Conservation (phyloP, 2,329 filamentous ascomycete species). For the Talaromyces albobiverticillius region DNA sequence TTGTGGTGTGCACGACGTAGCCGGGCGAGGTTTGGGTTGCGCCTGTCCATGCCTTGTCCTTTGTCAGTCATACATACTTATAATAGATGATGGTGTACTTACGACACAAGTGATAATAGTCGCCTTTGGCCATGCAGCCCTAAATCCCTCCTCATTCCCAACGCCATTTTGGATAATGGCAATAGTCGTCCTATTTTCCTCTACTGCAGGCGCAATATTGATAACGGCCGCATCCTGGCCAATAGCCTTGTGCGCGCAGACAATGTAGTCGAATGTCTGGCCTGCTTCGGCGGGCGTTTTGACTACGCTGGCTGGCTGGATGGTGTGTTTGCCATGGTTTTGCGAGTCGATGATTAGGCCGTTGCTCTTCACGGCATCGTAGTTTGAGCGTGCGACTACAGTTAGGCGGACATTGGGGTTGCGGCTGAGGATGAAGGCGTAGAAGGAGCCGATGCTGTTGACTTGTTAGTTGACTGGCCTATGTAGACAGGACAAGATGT, state of each 20-base stretch:
- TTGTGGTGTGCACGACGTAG: constrained; percentile 49
- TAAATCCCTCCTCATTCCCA: constrained; percentile 40
- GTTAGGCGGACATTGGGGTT: constrained; percentile 39
- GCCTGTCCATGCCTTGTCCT: constrained; percentile 50
- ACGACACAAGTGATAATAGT: constrained; percentile 43
- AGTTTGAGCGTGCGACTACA: constrained; percentile 47
- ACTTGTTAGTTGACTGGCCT: neutral
- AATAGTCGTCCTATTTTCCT: constrained; percentile 31
- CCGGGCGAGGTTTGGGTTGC: constrained; percentile 52
- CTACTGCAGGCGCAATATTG: constrained; percentile 34
- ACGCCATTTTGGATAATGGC: constrained; percentile 43
- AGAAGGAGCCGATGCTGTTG: constrained; percentile 56
- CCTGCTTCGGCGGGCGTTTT: constrained; percentile 34
- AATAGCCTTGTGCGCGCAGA: constrained; percentile 43
- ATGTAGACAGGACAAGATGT: neutral
- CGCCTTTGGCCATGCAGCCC: constrained; percentile 27
- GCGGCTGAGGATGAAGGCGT: constrained; percentile 53
- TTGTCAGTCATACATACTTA: neutral
- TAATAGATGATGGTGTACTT: constrained; percentile 21
- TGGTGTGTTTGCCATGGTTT: constrained; percentile 39
- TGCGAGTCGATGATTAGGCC: constrained; percentile 42
- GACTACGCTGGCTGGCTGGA: constrained; percentile 34
- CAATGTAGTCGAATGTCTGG: constrained; percentile 32
- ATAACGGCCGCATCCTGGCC: constrained; percentile 38
- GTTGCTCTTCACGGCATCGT: constrained; percentile 40